phyloP scores from a whole-genome alignment of 805 yeast species.

The Lachancea nothofagi region DNA sequence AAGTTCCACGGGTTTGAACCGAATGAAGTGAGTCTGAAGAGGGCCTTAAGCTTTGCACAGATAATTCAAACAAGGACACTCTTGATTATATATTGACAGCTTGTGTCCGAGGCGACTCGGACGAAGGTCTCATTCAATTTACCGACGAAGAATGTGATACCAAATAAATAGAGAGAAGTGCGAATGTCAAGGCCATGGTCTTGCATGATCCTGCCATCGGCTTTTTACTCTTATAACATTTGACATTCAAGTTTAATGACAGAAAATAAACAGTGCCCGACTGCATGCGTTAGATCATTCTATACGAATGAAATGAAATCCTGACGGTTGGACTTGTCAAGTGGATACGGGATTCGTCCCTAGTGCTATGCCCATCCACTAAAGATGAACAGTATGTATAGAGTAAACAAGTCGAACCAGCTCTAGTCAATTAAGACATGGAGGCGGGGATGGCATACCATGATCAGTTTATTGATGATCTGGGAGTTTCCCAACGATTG shows the following conservation, averaged over 20 bases:
- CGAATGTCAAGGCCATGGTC: too few species aligned
- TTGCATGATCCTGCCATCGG: too few species aligned
- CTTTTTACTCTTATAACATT: too few species aligned
- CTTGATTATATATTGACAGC: neutral
- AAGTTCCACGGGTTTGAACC: neutral
- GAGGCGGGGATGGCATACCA: slow-evolving; percentile 10
- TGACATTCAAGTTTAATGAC: too few species aligned
- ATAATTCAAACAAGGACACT: neutral
- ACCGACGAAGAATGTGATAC: too few species aligned
- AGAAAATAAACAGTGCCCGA: too few species aligned
- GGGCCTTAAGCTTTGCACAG: neutral
- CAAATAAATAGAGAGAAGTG: too few species aligned
- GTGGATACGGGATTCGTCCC: too few species aligned
- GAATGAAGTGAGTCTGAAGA: neutral
- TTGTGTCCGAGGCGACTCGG: neutral
- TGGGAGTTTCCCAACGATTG: slow-evolving; percentile 33
- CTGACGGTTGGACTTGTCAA: neutral
- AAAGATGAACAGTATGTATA: neutral
- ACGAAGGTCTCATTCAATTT: neutral
- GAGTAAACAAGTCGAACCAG: neutral
- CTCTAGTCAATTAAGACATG: slow-evolving; percentile 15
- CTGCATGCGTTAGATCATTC: too few species aligned
- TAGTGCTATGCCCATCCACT: neutral
- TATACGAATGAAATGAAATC: too few species aligned
- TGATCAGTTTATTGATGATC: slow-evolving; percentile 15